These are phyloP conservation scores for Cicer judaicum DNA, from an alignment of 306 rosid species.

Conservation along the genomic window DNA sequence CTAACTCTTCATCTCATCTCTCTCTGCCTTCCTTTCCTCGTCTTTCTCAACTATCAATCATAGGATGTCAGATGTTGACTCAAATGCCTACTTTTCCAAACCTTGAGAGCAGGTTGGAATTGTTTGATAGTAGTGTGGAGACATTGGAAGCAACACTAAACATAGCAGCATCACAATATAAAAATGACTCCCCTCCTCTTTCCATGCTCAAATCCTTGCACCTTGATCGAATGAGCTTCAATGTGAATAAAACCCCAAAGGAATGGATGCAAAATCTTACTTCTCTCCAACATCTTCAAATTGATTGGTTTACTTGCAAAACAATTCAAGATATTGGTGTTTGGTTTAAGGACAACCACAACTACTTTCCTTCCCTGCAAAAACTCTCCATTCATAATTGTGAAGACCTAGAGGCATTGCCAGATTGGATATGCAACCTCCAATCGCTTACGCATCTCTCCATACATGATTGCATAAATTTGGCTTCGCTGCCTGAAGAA, in stretches of 20 bases:
- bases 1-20: background rate
- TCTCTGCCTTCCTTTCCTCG: conserved; percentile 17
- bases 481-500: background rate
- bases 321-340: background rate
- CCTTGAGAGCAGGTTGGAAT: background rate
- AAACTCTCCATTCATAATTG: background rate
- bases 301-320: background rate
- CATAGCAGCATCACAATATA: background rate
- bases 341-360: background rate
- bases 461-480: background rate
- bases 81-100: conserved; percentile 34
- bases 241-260: background rate
- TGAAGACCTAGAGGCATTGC: background rate
- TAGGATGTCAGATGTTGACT: background rate
- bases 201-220: conserved; percentile 8
- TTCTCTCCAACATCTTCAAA: conserved; percentile 17
- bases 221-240: background rate
- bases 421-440: conserved; percentile 32
- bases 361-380: conserved; percentile 13
- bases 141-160: conserved; percentile 18
- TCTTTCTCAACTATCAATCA: background rate
- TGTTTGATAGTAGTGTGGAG: background rate
- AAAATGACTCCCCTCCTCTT: background rate
- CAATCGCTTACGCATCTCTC: background rate
- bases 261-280: conserved; percentile 8